These are phyloP conservation scores for Salix udensis DNA, from an alignment of 345 rosid genomes.

Conservation along the genomic window DNA sequence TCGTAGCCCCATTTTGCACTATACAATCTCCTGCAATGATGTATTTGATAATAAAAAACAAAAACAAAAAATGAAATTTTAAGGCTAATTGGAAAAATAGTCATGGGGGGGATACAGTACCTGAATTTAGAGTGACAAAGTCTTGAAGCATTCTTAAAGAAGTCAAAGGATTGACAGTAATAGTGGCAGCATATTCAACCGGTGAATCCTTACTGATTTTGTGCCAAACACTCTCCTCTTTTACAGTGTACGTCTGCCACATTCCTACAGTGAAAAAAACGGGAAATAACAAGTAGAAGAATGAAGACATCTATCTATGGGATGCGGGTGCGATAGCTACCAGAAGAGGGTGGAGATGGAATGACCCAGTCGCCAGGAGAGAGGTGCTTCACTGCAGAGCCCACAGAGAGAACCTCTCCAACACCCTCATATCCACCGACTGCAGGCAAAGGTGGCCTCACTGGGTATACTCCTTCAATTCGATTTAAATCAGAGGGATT, in stretches of 20 bases:
- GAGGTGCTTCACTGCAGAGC: slow-evolving; percentile 57
- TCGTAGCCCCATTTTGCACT: slow-evolving; percentile 92
- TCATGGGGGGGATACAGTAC: slow-evolving; percentile 17
- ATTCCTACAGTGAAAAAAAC: slow-evolving; percentile 38
- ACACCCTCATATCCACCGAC: slow-evolving; percentile 96
- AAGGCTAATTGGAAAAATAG: not conserved
- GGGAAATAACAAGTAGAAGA: not conserved
- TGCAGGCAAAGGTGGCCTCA: slow-evolving; percentile 83
- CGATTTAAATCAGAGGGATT: slow-evolving; percentile 90
- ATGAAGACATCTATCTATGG: not conserved
- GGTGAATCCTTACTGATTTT: slow-evolving; percentile 66
- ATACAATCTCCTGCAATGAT: slow-evolving; percentile 59
- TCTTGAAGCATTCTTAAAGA: slow-evolving; percentile 90
- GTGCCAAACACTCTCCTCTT: slow-evolving; percentile 76
- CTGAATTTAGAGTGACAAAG: slow-evolving; percentile 53
- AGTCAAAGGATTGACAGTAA: slow-evolving; percentile 83
- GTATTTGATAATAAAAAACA: slow-evolving; percentile 14
- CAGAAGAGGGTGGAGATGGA: slow-evolving; percentile 80
- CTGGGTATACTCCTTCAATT: slow-evolving; percentile 91
- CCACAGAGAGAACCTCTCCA: slow-evolving; percentile 70
- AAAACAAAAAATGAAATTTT: not conserved
- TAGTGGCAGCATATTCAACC: slow-evolving; percentile 80
- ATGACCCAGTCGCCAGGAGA: slow-evolving; percentile 82
- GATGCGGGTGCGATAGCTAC: slow-evolving; percentile 25
- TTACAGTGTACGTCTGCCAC: slow-evolving; percentile 78